phyloP scores from a whole-genome alignment of 169 alveolate genomes.

The Cryptosporidium sp. region DNA sequence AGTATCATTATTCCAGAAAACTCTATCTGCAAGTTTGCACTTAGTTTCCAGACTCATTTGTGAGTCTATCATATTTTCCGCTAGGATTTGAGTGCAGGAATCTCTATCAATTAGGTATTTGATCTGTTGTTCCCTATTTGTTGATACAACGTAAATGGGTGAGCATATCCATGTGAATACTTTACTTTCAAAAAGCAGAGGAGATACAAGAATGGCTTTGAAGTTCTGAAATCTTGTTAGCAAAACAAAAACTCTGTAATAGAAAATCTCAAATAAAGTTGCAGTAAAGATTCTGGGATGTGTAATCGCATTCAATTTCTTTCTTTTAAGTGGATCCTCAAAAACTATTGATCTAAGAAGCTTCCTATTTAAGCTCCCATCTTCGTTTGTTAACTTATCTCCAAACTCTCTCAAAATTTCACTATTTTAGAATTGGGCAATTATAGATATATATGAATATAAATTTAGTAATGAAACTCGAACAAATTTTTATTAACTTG shows the following conservation, averaged over 20 bases:
- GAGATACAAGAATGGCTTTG: slow-evolving; percentile 82
- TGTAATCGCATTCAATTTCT: slow-evolving; percentile 79
- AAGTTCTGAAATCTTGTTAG: slow-evolving; percentile 13
- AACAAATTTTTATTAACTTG: background rate
- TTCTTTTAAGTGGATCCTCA: slow-evolving; percentile 77
- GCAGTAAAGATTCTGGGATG: slow-evolving; percentile 80
- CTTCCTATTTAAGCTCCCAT: slow-evolving; percentile 80
- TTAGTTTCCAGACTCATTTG: slow-evolving; percentile 62
- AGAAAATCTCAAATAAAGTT: slow-evolving; percentile 75
- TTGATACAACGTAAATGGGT: slow-evolving; percentile 82
- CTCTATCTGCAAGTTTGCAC: slow-evolving; percentile 76
- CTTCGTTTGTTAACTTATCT: slow-evolving; percentile 70
- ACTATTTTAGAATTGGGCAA: background rate
- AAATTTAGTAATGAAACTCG: background rate
- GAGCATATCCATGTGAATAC: slow-evolving; percentile 81
- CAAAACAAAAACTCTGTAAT: slow-evolving; percentile 75
- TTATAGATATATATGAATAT: background rate
- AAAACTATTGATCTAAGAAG: slow-evolving; percentile 81
- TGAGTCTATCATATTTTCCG: slow-evolving; percentile 33
- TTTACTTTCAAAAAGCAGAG: slow-evolving; percentile 84
- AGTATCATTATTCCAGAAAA: slow-evolving; percentile 72
- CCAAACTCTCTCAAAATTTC: slow-evolving; percentile 82
- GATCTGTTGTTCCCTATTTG: slow-evolving; percentile 74
- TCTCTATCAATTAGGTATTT: slow-evolving; percentile 79
- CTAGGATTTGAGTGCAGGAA: slow-evolving; percentile 27